A percentile compares a stretch with the other conserved stretches of the same genome.
Evolutionary conservation across 2,329 filamentous ascomycete genomes (phyloP).

Genomic region (Talaromyces atroroseus): DNA sequence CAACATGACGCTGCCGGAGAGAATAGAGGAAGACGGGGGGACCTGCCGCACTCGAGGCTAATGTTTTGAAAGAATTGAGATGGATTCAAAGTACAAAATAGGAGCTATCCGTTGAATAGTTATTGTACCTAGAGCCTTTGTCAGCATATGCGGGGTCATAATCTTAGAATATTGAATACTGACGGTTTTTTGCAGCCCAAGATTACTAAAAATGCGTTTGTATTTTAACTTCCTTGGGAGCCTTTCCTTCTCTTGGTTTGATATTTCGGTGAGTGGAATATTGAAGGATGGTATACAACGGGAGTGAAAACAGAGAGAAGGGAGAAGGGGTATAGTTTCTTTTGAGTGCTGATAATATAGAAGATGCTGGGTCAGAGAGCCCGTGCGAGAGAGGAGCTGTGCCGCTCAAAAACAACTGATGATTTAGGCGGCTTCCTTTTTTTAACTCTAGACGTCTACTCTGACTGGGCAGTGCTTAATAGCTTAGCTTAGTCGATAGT

Average conservation of each 20-base stretch:
- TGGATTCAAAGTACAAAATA: background rate
- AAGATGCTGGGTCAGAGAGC: background rate
- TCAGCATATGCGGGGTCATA: background rate
- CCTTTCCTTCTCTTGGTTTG: background rate
- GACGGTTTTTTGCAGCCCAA: background rate
- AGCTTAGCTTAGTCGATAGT: background rate
- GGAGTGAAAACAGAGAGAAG: background rate
- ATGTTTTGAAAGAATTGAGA: background rate
- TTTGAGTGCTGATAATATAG: background rate
- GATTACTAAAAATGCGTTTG: background rate
- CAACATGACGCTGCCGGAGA: conserved; percentile 22
- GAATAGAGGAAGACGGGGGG: conserved; percentile 15
- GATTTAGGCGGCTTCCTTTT: background rate
- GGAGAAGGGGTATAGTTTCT: background rate
- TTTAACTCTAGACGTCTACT: background rate
- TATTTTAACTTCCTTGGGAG: background rate
- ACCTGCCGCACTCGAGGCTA: background rate
- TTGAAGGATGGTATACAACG: background rate
- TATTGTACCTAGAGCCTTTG: background rate
- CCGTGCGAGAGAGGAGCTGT: background rate
- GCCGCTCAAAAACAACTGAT: background rate
- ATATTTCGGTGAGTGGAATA: background rate
- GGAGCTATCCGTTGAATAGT: background rate
- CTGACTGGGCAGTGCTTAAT: background rate
- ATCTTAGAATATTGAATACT: background rate